Conservation (phyloP, 1,284 basidiomycete species). For the Irpex sp. region DNA sequence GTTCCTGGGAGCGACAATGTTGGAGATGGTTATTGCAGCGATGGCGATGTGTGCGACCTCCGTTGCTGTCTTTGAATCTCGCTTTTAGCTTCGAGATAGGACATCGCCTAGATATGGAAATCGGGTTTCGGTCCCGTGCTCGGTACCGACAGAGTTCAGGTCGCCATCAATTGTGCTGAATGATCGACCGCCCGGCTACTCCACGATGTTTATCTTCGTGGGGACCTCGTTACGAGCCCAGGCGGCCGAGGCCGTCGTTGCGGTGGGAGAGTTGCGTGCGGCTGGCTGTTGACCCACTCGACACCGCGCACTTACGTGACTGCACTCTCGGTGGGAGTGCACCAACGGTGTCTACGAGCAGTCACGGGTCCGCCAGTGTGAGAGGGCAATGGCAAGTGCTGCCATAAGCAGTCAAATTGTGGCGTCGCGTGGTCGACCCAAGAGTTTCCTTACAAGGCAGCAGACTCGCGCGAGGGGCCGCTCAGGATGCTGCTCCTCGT, state of each 20-base stretch:
- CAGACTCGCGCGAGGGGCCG: constrained; percentile 16
- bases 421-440: constrained; percentile 1
- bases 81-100: constrained; percentile 1
- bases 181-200: constrained; percentile 2
- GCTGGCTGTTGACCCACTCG: neutral
- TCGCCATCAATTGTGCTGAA: neutral
- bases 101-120: neutral
- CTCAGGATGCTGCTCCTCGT: constrained; percentile 20
- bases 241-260: neutral
- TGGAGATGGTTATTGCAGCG: neutral
- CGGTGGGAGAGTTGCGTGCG: neutral
- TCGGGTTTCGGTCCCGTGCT: constrained; percentile 2
- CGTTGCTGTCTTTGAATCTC: neutral
- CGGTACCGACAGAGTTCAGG: constrained; percentile 2
- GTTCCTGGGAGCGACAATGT: constrained; percentile 5
- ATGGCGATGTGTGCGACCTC: constrained; percentile 2
- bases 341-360: neutral
- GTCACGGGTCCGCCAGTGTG: neutral
- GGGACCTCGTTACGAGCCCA: neutral
- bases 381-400: neutral
- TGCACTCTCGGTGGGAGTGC: neutral
- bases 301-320: neutral
- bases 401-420: constrained; percentile 7
- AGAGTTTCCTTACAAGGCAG: constrained; percentile 5
- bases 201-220: neutral